A percentile compares a stretch with the other conserved stretches of the same genome.
Evolutionary conservation across 495 filamentous ascomycete genomes (phyloP).

Genomic region (Penicillium parvum): DNA sequence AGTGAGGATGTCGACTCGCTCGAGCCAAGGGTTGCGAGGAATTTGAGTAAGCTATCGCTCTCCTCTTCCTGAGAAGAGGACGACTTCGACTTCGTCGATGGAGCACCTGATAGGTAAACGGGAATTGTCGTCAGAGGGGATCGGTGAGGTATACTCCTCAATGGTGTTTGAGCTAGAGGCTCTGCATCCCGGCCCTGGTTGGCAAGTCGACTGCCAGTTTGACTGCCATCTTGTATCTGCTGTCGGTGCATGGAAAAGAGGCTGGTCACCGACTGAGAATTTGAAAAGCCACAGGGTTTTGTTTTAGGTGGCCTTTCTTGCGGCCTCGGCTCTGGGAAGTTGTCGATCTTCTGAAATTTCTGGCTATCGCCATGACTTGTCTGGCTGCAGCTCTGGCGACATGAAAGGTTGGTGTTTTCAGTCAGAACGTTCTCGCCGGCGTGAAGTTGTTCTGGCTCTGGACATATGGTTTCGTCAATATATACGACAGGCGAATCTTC

Average conservation of each 20-base stretch:
- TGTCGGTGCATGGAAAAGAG: neutral
- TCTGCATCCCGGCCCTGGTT: neutral
- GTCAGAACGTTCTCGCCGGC: slow-evolving; percentile 11
- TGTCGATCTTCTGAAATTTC: too few relatives aligned
- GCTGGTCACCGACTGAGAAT: neutral
- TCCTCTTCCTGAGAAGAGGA: neutral
- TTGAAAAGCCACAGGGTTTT: too few relatives aligned
- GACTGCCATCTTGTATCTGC: neutral
- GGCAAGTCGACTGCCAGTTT: neutral
- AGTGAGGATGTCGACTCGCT: slow-evolving; percentile 1
- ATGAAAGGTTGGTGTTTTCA: slow-evolving; percentile 28
- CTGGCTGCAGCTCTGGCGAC: slow-evolving; percentile 8
- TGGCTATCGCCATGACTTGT: too few relatives aligned
- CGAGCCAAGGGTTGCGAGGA: slow-evolving; percentile 16
- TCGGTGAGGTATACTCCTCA: neutral
- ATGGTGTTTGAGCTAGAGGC: neutral
- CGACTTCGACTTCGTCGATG: neutral
- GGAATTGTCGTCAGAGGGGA: slow-evolving; percentile 28
- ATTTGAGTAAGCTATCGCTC: slow-evolving; percentile 6
- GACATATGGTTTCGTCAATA: slow-evolving; percentile 14
- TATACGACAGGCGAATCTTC: slow-evolving; percentile 16
- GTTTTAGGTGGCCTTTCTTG: neutral
- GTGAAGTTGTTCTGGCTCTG: neutral
- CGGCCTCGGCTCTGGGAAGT: too few relatives aligned
- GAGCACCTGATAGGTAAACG: slow-evolving; percentile 14